Evolutionary conservation across 768 basidiomycete species (phyloP).

Genomic region (Rhodosporidiobolus odoratus): DNA sequence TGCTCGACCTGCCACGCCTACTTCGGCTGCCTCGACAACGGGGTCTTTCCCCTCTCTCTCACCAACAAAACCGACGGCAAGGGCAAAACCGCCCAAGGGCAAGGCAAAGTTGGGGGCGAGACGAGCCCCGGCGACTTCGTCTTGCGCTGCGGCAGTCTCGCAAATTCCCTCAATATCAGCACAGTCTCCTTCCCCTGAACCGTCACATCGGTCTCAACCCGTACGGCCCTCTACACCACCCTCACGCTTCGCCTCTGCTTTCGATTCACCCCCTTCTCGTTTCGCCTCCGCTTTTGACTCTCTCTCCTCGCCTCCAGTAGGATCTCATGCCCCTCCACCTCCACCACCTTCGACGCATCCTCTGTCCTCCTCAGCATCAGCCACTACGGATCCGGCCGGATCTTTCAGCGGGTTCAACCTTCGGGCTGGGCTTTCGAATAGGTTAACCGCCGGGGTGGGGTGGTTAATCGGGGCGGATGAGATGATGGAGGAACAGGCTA

Average conservation of each 20-base stretch:
- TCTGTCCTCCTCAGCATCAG: background rate
- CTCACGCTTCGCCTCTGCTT: background rate
- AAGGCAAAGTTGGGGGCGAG: background rate
- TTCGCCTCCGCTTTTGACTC: slow-evolving; percentile 45
- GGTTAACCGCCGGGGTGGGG: slow-evolving; percentile 83
- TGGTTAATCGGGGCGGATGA: slow-evolving; percentile 86
- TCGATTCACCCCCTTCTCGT: slow-evolving; percentile 10
- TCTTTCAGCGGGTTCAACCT: slow-evolving; percentile 52
- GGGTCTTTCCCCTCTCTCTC: background rate
- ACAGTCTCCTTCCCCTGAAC: background rate
- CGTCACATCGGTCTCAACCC: background rate
- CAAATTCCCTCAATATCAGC: too few relatives aligned
- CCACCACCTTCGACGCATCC: slow-evolving; percentile 36
- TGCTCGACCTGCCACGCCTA: background rate
- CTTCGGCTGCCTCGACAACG: background rate
- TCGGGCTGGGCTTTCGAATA: slow-evolving; percentile 69
- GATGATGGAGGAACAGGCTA: slow-evolving; percentile 5
- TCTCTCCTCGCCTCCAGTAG: slow-evolving; percentile 69
- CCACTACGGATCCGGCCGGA: slow-evolving; percentile 48
- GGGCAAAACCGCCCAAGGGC: background rate
- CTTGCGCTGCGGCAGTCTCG: too few relatives aligned
- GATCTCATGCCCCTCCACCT: slow-evolving; percentile 33
- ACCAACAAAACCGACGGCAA: too few relatives aligned
- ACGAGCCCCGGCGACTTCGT: too few relatives aligned
- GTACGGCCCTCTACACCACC: background rate